Conservation (phyloP, 75 land plant genomes). For the Pinus albicaulis region DNA sequence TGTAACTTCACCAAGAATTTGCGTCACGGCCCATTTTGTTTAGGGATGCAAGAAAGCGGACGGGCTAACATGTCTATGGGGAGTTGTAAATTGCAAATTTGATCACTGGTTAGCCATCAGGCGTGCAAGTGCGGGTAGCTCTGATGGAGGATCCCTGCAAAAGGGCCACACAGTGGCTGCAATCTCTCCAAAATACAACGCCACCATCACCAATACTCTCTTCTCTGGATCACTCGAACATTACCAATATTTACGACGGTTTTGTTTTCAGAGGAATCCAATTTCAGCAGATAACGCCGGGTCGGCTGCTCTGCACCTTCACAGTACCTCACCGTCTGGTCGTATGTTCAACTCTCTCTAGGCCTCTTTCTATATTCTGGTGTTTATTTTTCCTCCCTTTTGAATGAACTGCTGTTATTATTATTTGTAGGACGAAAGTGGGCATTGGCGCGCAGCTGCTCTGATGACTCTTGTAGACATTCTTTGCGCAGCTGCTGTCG, state of each 20-base stretch:
- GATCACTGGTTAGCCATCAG: no score
- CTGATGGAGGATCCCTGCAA: not conserved
- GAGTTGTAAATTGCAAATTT: no score
- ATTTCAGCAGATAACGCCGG: not conserved
- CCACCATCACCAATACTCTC: not conserved
- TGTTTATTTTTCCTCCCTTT: not conserved
- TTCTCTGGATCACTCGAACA: not conserved
- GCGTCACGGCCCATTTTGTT: no score
- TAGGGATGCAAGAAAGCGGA: no score
- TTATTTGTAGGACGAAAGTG: slow-evolving; percentile 18
- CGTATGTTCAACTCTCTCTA: not conserved
- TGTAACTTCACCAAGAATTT: no score
- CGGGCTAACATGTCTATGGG: no score
- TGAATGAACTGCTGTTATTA: not conserved
- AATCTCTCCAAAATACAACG: not conserved
- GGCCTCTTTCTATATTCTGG: no score
- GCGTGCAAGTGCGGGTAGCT: no score
- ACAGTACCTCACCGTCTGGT: slow-evolving; percentile 13
- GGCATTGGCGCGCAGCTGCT: slow-evolving; percentile 27
- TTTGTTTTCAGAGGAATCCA: slow-evolving; percentile 1
- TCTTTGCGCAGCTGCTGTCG: slow-evolving; percentile 19
- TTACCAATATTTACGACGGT: not conserved
- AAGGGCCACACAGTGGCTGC: not conserved
- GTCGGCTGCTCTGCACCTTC: slow-evolving; percentile 16
- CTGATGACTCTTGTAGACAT: slow-evolving; percentile 25